Conservation (phyloP, 345 rosid species). For the Eucalyptus erythrocorys region DNA sequence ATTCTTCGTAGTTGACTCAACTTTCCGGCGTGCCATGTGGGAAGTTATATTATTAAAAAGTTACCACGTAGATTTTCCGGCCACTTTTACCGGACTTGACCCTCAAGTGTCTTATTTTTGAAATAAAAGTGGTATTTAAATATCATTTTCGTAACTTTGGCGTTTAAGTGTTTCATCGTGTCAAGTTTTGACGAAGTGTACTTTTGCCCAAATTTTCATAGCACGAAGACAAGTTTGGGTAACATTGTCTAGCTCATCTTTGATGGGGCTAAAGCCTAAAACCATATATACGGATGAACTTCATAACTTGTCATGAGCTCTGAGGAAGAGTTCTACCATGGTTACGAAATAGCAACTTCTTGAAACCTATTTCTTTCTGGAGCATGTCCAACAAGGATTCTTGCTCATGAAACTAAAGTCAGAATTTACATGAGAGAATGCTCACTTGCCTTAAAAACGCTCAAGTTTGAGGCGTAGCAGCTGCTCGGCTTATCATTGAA, state of each 20-base stretch:
- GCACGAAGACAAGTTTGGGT: not conserved
- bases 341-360: not conserved
- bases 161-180: fast-evolving
- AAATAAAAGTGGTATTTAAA: fast-evolving
- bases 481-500: not conserved
- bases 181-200: fast-evolving
- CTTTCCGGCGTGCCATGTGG: fast-evolving
- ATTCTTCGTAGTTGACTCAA: too few relatives aligned
- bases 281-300: not conserved
- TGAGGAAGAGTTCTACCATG: not conserved
- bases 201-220: not conserved
- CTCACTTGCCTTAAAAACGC: not conserved
- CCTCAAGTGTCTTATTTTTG: fast-evolving
- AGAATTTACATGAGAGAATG: not conserved
- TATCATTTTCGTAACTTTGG: fast-evolving
- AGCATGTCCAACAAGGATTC: not conserved
- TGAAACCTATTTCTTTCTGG: not conserved
- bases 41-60: too few relatives aligned
- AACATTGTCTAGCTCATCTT: not conserved
- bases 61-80: fast-evolving
- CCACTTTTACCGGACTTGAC: fast-evolving
- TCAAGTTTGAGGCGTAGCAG: not conserved
- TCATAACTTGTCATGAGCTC: not conserved
- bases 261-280: not conserved
- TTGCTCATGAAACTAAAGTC: not conserved